A percentile compares a stretch with the other conserved stretches of the same genome.
Conservation (phyloP, 352 stramenopile genomes). For the Globisporangium abappressorium region DNA sequence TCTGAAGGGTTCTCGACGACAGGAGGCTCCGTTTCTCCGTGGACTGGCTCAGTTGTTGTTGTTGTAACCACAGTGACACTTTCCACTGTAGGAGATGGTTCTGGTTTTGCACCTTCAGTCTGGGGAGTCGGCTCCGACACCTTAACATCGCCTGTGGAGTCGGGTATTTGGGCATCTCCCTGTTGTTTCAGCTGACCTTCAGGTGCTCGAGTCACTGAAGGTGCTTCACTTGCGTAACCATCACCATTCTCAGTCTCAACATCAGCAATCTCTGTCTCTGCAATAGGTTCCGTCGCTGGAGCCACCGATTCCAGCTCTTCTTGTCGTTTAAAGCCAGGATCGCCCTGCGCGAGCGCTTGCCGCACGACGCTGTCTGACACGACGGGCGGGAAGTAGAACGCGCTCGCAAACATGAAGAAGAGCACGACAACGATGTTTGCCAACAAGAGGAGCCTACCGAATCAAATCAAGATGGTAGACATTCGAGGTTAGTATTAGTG, state of each 20-base stretch:
- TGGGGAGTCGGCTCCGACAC: neutral
- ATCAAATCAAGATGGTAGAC: neutral
- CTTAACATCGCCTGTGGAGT: neutral
- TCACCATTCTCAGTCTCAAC: neutral
- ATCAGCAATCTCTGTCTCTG: neutral
- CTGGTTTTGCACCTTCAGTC: neutral
- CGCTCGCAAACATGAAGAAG: conserved; percentile 55
- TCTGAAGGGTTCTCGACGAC: neutral
- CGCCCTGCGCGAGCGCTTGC: conserved; percentile 33
- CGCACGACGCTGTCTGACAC: conserved; percentile 32
- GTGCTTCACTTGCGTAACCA: neutral
- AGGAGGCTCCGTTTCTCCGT: neutral
- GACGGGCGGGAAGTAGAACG: conserved; percentile 41
- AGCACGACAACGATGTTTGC: conserved; percentile 43
- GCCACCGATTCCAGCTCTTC: neutral
- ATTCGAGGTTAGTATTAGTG: neutral
- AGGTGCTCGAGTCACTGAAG: neutral
- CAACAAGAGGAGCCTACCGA: conserved; percentile 41
- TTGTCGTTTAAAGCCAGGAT: conserved; percentile 15
- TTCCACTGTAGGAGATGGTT: neutral
- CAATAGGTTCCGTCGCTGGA: neutral
- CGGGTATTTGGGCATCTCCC: neutral
- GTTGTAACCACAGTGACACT: neutral
- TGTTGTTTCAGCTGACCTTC: neutral
- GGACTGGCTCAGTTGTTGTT: neutral